These are phyloP conservation scores for Sclerotinia subarctica DNA, from an alignment of 2,329 filamentous ascomycete species.

Conservation along the genomic window DNA sequence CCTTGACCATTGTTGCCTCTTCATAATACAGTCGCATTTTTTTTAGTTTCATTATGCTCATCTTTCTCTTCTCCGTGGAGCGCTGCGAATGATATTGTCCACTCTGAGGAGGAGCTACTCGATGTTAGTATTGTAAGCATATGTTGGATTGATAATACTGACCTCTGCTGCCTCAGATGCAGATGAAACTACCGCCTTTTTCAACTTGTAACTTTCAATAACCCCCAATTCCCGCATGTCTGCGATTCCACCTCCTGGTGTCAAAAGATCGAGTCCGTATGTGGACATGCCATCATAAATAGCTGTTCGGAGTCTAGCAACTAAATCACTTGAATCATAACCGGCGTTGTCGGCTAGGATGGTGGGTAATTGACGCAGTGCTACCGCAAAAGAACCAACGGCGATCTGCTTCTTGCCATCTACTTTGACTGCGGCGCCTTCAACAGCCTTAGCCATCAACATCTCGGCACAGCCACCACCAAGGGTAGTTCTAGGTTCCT, in stretches of 20 bases:
- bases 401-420: conserved; percentile 96
- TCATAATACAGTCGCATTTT: conserved; percentile 36
- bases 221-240: conserved; percentile 96
- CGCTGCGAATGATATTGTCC: conserved; percentile 95
- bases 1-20: conserved; percentile 26
- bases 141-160: conserved; percentile 41
- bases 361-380: conserved; percentile 88
- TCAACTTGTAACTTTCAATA: conserved; percentile 97
- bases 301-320: conserved; percentile 84
- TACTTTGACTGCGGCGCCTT: conserved; percentile 86
- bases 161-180: conserved; percentile 96
- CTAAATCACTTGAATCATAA: conserved; percentile 90
- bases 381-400: conserved; percentile 83
- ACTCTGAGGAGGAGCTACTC: conserved; percentile 80
- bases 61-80: conserved; percentile 77
- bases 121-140: conserved; percentile 36
- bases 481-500: conserved; percentile 88
- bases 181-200: conserved; percentile 94
- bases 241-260: conserved; percentile 84
- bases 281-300: conserved; percentile 94
- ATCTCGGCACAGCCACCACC: conserved; percentile 97
- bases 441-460: conserved; percentile 98
- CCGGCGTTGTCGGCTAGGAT: conserved; percentile 97
- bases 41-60: conserved; percentile 46
- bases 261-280: conserved; percentile 84